A percentile compares a stretch with the other conserved stretches of the same genome.
Evolutionary conservation across 441 rosid genomes (phyloP).

Genomic region (Populus trichocarpa): DNA sequence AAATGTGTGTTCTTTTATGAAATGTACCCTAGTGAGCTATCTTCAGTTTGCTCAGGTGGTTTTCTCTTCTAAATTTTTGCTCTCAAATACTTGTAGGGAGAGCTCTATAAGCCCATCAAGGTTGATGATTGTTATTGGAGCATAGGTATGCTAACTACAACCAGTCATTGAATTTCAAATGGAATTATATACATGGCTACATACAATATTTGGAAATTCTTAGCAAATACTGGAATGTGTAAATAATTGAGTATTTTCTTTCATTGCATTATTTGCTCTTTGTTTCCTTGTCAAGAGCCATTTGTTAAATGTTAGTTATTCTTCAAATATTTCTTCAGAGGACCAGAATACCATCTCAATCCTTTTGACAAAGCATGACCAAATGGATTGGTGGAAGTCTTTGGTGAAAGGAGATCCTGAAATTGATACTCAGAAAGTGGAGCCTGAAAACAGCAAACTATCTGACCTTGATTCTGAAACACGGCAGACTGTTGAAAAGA

Average conservation of each 20-base stretch:
- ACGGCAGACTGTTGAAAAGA: slow-evolving; percentile 84
- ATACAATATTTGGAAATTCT: neutral
- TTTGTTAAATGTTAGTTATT: neutral
- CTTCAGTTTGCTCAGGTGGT: neutral
- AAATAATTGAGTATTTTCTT: neutral
- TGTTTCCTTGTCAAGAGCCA: neutral
- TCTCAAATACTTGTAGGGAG: slow-evolving; percentile 53
- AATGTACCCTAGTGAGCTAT: neutral
- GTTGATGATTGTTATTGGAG: slow-evolving; percentile 96
- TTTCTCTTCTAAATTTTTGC: neutral
- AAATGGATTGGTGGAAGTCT: slow-evolving; percentile 96
- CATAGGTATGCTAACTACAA: slow-evolving; percentile 47
- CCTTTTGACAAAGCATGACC: slow-evolving; percentile 87
- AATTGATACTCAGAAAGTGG: slow-evolving; percentile 91
- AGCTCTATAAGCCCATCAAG: slow-evolving; percentile 60
- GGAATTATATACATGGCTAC: neutral
- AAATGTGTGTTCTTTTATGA: neutral
- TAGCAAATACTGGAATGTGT: neutral
- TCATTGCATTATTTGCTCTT: neutral
- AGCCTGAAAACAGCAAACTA: slow-evolving; percentile 88
- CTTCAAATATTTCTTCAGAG: slow-evolving; percentile 45
- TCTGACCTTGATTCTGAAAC: slow-evolving; percentile 91
- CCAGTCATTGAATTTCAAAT: neutral
- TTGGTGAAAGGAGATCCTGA: slow-evolving; percentile 90
- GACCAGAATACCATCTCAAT: slow-evolving; percentile 71